Base-by-base conservation (phyloP, 495 filamentous ascomycete species). In the Daldinia decipiens region DNA sequence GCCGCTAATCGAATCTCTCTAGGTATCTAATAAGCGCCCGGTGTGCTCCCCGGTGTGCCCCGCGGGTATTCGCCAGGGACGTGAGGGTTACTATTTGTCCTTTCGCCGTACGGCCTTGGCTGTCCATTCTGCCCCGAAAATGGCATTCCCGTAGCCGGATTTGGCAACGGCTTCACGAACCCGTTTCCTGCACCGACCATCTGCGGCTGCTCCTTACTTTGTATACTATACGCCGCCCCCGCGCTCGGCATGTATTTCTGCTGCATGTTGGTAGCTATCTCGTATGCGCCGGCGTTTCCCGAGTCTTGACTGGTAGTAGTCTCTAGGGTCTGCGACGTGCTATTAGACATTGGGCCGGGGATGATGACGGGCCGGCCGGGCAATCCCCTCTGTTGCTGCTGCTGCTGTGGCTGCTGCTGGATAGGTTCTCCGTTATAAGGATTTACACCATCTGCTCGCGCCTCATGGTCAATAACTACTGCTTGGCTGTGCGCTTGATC, bases 21-120 rank as follows among this genome's bases (percentile, higher is more conserved):
- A 39, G 52, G 8, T 5, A 27, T 43, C 34, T 65, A 75, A 36
- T 62, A 74, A 26, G 68, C 52, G 0, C 68, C 51, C 4, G 70
- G 75, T 3, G 68, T 75, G 1, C 15, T 40, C 4, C 65, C 59
- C 4, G 59, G 70, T 1, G 77, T 76, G 15, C 73, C 75, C 40
- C 79, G 82, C 1, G 87, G 87, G 70, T 83, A 89, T 69, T 87
- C 83, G 11, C 87, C 87, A 8, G 87, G 87, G 2, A 89, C 78
- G 58, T 88, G 86, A 8, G 88, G 81, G 54, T 84, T 78, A 50
- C 79, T 79, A 34, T 76, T 81, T 1, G 74, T 79, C 36, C 75
- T 60, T n/a, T 65, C 64, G 26, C 67, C 59, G 32, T 73, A 65
- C 3, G 76, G 71, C 27, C 74, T 65, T 13, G 56, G 6, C 19